Conservation (phyloP, 495 filamentous ascomycete species). For the Diplogelasinospora grovesii region DNA sequence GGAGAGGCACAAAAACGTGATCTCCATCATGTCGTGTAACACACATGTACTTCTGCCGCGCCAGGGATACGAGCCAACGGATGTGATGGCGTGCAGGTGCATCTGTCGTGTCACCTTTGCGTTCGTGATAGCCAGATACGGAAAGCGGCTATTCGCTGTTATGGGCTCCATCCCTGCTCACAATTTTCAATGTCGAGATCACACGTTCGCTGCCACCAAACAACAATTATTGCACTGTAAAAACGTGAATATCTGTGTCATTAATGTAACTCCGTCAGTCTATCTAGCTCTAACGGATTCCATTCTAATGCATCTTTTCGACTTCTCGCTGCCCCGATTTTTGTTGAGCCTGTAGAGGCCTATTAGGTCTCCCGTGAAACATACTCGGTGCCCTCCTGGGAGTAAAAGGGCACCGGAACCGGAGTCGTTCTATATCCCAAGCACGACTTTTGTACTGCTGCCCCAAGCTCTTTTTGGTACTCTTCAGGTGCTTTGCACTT, state of each 20-base stretch:
- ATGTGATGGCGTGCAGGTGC: conserved; percentile 1
- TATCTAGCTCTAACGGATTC: conserved; percentile 24
- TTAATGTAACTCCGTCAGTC: conserved; percentile 15
- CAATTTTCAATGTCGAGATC: not conserved
- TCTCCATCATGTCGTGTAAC: not conserved
- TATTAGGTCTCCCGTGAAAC: too few relatives aligned
- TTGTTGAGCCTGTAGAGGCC: too few relatives aligned
- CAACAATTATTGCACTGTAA: not conserved
- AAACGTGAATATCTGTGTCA: conserved; percentile 3
- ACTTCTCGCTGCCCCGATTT: not conserved
- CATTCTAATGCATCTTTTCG: conserved; percentile 14
- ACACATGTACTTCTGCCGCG: not conserved
- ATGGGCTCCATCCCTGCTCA: conserved; percentile 1
- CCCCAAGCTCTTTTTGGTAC: conserved; percentile 1
- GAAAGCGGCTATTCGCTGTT: not conserved
- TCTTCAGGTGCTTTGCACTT: conserved; percentile 3
- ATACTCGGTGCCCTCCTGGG: too few relatives aligned
- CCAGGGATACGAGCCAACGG: not conserved
- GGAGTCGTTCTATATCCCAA: not conserved
- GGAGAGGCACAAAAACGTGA: too few relatives aligned
- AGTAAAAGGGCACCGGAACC: conserved; percentile 1
- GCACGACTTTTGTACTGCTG: not conserved
- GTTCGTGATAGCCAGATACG: not conserved
- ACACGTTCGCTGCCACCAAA: too few relatives aligned
- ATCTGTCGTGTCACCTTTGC: conserved; percentile 1